Evolutionary conservation across 2,329 filamentous ascomycete genomes (phyloP), one percentile per base, ranked within the genome.

Genomic region (Aspergillus sp.): DNA sequence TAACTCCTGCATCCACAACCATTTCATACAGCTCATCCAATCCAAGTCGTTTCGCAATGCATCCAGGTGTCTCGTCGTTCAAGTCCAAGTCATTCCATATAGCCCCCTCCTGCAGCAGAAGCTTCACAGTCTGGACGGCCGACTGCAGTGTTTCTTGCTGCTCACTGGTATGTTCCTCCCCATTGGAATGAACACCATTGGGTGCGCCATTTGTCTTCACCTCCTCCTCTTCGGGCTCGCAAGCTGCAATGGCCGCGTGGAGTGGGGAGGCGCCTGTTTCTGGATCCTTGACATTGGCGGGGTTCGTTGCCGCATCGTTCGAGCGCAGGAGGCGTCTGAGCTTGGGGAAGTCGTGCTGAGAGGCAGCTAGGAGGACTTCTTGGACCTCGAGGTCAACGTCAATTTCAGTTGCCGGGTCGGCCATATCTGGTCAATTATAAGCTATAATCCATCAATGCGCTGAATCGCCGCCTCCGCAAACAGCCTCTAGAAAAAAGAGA

Each of bases 61-160:
- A 98, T 7, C 92, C 95, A 0, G 95, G 92, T 3, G 95, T 98
- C 80, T 98, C 93, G 66, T 91, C 84, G 65, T 90, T 88, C 64
- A 81, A 77, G 73, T 98, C 91, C 55, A 98, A 80, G 72, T 97
- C 93, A 77, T 99, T 99, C 95, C 95, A 99, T 65, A 98, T 97
- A 11, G 91, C 95, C 32, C 95, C 95, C 65, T 89, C 89, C 68
- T 93, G 83, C 59, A 98, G 86, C 7, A 98, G 81, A 68, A 95
- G 84, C 64, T 85, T 83, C 4, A 97, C 79, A 0, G 88, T 88
- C 52, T 86, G 84, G 55, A 83, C 82, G 3, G 87, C 89, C 39
- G 84, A 83, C 47, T 87, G 83, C 32, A 89, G 69, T 18, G 66
- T 51, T 12, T 68, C 66, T 13, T 66, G 51, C 15, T 54, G 49